phyloP scores from a whole-genome alignment of 129 eudicot genomes.

The Flaveria brownii region DNA sequence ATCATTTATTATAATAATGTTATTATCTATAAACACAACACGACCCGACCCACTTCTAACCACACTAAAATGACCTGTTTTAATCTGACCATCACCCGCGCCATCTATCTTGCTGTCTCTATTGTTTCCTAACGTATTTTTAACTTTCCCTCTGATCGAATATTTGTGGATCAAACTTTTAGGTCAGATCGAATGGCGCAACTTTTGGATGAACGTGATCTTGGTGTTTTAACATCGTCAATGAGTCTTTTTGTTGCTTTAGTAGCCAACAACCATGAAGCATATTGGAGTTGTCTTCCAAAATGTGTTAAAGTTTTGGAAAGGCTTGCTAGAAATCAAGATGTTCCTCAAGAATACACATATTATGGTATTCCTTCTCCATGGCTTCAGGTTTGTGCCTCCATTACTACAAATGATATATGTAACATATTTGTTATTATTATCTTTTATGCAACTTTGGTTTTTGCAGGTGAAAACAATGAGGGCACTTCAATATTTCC shows the following conservation, averaged over 20 bases:
- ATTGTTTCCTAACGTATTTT: neutral
- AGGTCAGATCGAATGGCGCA: conserved; percentile 99
- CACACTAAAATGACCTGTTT: conserved; percentile 5
- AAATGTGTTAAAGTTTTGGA: conserved; percentile 92
- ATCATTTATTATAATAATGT: neutral
- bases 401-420: conserved; percentile 7
- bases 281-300: conserved; percentile 96
- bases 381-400: conserved; percentile 92
- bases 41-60: neutral
- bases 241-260: conserved; percentile 98
- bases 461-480: conserved; percentile 86
- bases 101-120: neutral
- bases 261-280: conserved; percentile 89
- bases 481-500: conserved; percentile 99
- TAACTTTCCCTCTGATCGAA: conserved; percentile 24
- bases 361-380: conserved; percentile 98
- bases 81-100: neutral
- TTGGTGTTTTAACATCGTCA: conserved; percentile 95
- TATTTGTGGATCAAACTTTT: conserved; percentile 20
- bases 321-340: conserved; percentile 97
- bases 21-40: neutral
- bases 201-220: conserved; percentile 91
- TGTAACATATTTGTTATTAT: neutral
- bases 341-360: conserved; percentile 94
- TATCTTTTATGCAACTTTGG: conserved; percentile 12